These are phyloP conservation scores for Cocos nucifera DNA, from an alignment of 176 grass and related monocot species.

Conservation along the genomic window DNA sequence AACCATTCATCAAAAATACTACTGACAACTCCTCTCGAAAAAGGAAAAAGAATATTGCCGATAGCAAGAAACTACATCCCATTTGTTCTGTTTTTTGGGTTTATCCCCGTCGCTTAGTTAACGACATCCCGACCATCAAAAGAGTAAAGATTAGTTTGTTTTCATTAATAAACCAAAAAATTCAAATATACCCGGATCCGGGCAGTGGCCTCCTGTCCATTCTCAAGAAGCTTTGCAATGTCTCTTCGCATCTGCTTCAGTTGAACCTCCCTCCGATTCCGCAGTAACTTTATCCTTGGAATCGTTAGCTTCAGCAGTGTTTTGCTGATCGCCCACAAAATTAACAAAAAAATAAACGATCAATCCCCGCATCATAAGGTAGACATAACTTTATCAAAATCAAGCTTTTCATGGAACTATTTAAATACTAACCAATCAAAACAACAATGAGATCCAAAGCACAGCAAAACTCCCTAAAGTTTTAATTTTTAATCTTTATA, in stretches of 20 bases:
- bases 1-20: too few species aligned
- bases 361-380: not conserved
- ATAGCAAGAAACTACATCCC: too few species aligned
- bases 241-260: conserved; percentile 94
- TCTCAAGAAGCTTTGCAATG: conserved; percentile 95
- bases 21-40: too few species aligned
- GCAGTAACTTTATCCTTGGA: conserved; percentile 94
- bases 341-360: not conserved
- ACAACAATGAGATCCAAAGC: too few species aligned
- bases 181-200: conserved; percentile 54
- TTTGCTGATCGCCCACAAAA: conserved; percentile 43
- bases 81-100: too few species aligned
- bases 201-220: conserved; percentile 90
- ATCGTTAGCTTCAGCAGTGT: conserved; percentile 93
- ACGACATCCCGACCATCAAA: not conserved
- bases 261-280: conserved; percentile 85
- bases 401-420: too few species aligned
- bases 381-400: not conserved
- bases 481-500: too few species aligned
- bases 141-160: not conserved
- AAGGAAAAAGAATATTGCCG: too few species aligned
- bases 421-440: too few species aligned
- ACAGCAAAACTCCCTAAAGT: too few species aligned
- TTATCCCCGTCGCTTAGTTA: too few species aligned
- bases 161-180: too few species aligned